Conservation (phyloP, 139 green algal species). For the Dunaliella primolecta region DNA sequence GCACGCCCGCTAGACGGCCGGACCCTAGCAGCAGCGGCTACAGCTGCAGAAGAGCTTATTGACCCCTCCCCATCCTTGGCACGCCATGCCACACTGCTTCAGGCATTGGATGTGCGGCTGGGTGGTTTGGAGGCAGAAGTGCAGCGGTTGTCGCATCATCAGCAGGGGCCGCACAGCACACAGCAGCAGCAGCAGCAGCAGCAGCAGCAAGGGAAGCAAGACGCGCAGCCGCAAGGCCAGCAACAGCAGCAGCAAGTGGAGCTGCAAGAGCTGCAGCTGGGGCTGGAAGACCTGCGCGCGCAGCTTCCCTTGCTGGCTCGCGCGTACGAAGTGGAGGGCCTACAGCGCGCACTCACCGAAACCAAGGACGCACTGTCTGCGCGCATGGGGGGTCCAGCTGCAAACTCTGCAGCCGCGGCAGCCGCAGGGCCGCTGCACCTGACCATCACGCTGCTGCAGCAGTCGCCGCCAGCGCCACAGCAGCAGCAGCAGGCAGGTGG, state of each 20-base stretch:
- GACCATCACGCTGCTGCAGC: slow-evolving; percentile 3
- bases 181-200: not conserved
- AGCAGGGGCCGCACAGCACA: not conserved
- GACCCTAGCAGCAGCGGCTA: not conserved
- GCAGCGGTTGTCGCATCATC: not conserved
- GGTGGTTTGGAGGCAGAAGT: slow-evolving; percentile 2
- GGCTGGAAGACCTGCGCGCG: not conserved
- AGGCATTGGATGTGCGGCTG: not conserved
- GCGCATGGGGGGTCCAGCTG: not conserved
- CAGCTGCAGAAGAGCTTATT: not conserved
- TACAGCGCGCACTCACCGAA: slow-evolving; percentile 3
- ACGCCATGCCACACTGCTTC: not conserved
- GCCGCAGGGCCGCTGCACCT: not conserved
- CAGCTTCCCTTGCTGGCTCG: slow-evolving; percentile 18
- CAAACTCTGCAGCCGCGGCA: not conserved
- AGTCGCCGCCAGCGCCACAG: not conserved
- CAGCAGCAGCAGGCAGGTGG: not conserved
- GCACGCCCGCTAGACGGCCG: too few species aligned
- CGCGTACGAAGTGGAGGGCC: slow-evolving; percentile 23
- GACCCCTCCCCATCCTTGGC: not conserved
- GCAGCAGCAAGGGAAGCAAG: not conserved
- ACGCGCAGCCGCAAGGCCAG: not conserved
- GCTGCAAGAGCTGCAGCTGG: not conserved
- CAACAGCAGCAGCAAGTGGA: not conserved
- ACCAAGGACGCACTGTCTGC: slow-evolving; percentile 6